Evolutionary conservation across 805 yeast species (phyloP), one percentile per base, ranked within the genome.

Genomic region (Yamadazyma kitorensis): DNA sequence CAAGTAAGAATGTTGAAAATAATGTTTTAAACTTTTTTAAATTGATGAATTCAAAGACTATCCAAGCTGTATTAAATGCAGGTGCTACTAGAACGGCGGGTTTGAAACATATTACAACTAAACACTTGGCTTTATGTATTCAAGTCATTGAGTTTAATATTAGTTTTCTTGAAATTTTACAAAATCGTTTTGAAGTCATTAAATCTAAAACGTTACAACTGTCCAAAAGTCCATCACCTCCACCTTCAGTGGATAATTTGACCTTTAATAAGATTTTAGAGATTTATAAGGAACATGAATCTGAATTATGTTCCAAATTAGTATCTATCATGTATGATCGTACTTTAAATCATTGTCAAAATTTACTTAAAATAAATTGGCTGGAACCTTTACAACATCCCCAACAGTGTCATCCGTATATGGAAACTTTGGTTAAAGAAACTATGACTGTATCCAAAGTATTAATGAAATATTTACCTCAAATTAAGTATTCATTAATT

Each of bases 21-120:
- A 61, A 70, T 39, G 33, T 76, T 18, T 44, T 80, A 27, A 68
- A 70, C 26, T 57, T 51, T 40, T 58, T 64, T 43, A 65, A 64
- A 33, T 52, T 71, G 8, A 59, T 75, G 48, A 81, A 82, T 45
- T 54, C 75, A 12, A 73, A 78, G 39, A 61, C 75, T 5, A 70
- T 75, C 4, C 75, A 76, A 41, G 74, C 84, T 4, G 79, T 84
- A 24, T 59, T 84, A 23, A 82, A 80, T 27, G 87, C 89, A 1
- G 86, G 84, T 26, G 91, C 91, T 1, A 81, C 85, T 2, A 59
- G 77, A 43, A 75, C 88, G 0, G 85, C 91, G 0, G 87, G 86
- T 0, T 61, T 83, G 32, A 78, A 73, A 43, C 88, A 82, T 49
- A 82, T 84, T 32, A 79, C 86, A 3, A 81, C 87, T 2, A 79